Conservation (phyloP, 2,329 filamentous ascomycete species). For the Pyricularia sp. region DNA sequence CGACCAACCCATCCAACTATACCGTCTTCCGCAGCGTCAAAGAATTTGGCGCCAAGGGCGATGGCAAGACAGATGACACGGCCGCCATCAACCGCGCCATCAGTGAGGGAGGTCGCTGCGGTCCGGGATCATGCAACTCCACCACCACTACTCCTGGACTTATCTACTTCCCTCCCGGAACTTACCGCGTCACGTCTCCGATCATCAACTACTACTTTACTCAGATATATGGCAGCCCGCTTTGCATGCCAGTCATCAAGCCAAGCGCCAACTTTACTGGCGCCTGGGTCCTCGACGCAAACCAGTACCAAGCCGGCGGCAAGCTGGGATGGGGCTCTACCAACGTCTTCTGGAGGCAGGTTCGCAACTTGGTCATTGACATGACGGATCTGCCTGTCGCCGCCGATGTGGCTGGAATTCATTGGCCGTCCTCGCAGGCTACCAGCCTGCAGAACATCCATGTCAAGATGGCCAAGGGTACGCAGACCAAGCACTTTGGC, state of each 20-base stretch:
- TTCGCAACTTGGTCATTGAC: conserved; percentile 16
- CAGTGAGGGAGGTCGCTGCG: conserved; percentile 21
- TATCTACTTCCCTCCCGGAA: conserved; percentile 14
- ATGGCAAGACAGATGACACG: conserved; percentile 68
- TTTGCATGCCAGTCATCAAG: conserved; percentile 9
- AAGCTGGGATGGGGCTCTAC: conserved; percentile 32
- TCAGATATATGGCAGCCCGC: conserved; percentile 11
- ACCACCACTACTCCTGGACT: conserved; percentile 13
- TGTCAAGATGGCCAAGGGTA: conserved; percentile 37
- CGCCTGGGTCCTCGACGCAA: conserved; percentile 28
- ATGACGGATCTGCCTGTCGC: conserved; percentile 11
- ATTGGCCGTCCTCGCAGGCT: conserved; percentile 62
- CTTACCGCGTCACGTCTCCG: conserved; percentile 9
- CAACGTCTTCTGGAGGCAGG: conserved; percentile 15
- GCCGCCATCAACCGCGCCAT: conserved; percentile 60
- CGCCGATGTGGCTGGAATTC: conserved; percentile 25
- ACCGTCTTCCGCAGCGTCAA: conserved; percentile 13
- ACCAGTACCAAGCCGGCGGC: conserved; percentile 40
- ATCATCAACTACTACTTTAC: conserved; percentile 12
- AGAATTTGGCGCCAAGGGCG: conserved; percentile 54
- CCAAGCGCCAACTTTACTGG: conserved; percentile 1
- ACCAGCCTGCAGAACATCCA: conserved; percentile 50
- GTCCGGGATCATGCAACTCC: conserved; percentile 8
- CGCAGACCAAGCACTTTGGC: conserved; percentile 42
- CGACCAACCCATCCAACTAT: conserved; percentile 7